Conservation (phyloP, 345 rosid species). For the Euphorbia peplus region DNA sequence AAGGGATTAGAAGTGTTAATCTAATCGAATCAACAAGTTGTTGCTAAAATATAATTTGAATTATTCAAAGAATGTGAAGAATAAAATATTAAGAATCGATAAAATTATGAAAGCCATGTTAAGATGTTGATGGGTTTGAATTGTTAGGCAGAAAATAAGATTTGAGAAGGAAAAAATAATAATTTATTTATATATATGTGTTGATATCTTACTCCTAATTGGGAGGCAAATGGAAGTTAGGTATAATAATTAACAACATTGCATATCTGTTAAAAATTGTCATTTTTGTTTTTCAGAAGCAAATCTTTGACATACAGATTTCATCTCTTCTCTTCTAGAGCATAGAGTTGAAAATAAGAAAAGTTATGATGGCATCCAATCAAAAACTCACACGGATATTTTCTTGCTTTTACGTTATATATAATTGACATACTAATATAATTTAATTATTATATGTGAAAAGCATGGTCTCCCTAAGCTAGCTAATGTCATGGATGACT, state of each 20-base stretch:
- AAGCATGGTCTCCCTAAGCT: conserved; percentile 6
- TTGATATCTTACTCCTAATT: conserved; percentile 8
- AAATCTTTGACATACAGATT: conserved; percentile 28
- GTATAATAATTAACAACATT: conserved; percentile 24
- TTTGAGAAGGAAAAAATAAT: not conserved
- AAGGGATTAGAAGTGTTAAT: no score
- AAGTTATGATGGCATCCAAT: conserved; percentile 10
- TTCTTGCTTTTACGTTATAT: conserved; percentile 10
- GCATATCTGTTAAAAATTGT: conserved; percentile 29
- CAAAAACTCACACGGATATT: conserved; percentile 19
- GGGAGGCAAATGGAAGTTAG: conserved; percentile 26
- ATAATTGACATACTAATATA: not conserved
- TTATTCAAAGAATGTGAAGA: not conserved
- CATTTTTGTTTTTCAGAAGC: conserved; percentile 27
- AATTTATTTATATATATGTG: not conserved
- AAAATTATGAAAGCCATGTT: not conserved
- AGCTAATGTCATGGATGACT: conserved; percentile 37
- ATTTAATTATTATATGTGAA: not conserved
- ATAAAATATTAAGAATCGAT: no score
- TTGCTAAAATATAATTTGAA: no score
- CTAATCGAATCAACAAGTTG: no score
- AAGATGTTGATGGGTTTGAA: not conserved
- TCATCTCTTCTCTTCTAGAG: not conserved
- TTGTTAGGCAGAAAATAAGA: not conserved
- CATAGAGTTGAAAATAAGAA: conserved; percentile 8